Percentiles rank a stretch among this genome's conserved stretches.
Conservation (phyloP, 805 yeast genomes). For the Middelhovenomyces tepae region DNA sequence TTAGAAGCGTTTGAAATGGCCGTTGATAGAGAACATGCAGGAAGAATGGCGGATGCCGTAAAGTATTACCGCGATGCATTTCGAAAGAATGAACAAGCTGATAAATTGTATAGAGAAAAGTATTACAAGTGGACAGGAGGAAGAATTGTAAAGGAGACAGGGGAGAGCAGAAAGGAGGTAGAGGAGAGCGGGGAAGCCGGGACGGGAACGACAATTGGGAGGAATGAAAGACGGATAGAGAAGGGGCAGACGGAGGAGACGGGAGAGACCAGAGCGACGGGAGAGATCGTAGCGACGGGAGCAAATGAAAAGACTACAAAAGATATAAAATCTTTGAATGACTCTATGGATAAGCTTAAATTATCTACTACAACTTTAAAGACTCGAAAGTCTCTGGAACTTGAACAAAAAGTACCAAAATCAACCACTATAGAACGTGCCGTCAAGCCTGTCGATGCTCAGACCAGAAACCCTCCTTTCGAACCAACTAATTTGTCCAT, state of each 20-base stretch:
- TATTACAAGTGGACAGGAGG: constrained; percentile 13
- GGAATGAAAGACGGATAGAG: constrained; percentile 3
- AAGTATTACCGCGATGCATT: constrained; percentile 63
- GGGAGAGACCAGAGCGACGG: background rate
- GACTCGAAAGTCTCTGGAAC: no score
- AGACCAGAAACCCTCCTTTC: no score
- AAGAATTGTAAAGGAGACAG: background rate
- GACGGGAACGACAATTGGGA: background rate
- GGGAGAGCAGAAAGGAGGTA: constrained; percentile 4
- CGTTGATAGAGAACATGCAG: constrained; percentile 59
- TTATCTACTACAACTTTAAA: no score
- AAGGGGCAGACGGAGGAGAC: constrained; percentile 3
- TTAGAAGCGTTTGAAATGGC: constrained; percentile 61
- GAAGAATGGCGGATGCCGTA: constrained; percentile 77
- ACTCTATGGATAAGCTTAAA: no score
- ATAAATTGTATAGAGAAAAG: constrained; percentile 51
- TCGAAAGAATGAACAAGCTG: constrained; percentile 51
- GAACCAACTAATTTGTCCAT: no score
- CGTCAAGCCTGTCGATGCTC: no score
- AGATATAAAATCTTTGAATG: no score
- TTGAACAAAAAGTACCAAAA: no score
- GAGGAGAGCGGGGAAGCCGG: background rate
- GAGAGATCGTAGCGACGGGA: no score
- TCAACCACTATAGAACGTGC: no score
- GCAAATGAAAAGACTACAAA: no score